phyloP scores from a whole-genome alignment of 1,284 basidiomycete genomes.

The Ceratobasidium papillatum region DNA sequence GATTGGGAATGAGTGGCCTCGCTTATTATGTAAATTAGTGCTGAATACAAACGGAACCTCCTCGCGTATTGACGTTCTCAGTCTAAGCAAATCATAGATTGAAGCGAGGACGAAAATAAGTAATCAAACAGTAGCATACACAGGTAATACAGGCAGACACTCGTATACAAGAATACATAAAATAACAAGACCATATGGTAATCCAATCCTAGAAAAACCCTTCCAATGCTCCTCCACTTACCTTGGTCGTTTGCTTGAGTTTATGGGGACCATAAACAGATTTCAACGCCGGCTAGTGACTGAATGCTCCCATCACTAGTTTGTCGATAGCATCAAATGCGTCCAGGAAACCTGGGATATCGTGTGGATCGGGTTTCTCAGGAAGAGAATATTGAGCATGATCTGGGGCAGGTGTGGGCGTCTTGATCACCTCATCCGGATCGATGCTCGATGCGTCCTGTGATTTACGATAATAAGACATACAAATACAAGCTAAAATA shows the following conservation, averaged over 20 bases:
- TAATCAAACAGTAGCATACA: not conserved
- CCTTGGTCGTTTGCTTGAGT: not conserved
- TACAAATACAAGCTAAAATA: not conserved
- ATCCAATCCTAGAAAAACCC: not conserved
- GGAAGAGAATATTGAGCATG: not conserved
- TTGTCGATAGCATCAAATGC: constrained; percentile 50
- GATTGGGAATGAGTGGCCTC: constrained; percentile 27
- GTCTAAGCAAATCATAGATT: not conserved
- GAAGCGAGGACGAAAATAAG: not conserved
- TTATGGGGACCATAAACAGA: not conserved
- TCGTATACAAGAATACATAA: not conserved
- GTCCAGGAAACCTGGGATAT: constrained; percentile 47
- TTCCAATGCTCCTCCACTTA: not conserved
- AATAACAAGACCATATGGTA: not conserved
- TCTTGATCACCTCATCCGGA: constrained; percentile 11
- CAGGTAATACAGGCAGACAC: not conserved
- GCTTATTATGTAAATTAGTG: not conserved
- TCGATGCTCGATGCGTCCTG: constrained; percentile 34
- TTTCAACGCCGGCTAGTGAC: not conserved
- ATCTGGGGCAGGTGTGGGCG: constrained; percentile 7
- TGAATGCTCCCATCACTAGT: constrained; percentile 46
- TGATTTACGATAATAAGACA: not conserved
- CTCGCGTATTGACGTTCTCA: not conserved
- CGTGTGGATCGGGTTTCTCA: constrained; percentile 8
- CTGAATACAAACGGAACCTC: not conserved